phyloP scores from a whole-genome alignment of 2,329 filamentous ascomycete genomes.

The Metarhizium humberi region DNA sequence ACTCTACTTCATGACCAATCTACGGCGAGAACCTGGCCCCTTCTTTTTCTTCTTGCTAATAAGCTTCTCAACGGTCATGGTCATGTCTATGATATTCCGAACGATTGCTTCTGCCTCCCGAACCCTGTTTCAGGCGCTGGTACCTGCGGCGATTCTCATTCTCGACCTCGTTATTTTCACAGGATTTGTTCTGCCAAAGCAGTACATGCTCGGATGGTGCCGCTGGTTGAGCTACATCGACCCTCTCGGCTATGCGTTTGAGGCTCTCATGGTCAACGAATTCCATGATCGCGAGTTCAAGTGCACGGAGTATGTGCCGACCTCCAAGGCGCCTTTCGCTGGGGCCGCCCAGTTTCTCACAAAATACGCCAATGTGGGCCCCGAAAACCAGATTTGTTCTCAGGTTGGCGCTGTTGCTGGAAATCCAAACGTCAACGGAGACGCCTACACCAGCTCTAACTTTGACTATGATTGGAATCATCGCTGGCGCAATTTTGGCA shows the following conservation, averaged over 20 bases:
- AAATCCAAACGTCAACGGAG: conserved; percentile 40
- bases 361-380: conserved; percentile 16
- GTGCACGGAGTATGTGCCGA: conserved; percentile 39
- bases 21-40: conserved; percentile 61
- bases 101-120: conserved; percentile 69
- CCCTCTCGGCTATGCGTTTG: conserved; percentile 72
- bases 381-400: conserved; percentile 44
- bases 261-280: conserved; percentile 75
- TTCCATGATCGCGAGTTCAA: conserved; percentile 56
- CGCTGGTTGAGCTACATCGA: conserved; percentile 78
- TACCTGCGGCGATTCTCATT: conserved; percentile 51
- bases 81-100: conserved; percentile 82
- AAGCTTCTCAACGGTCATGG: conserved; percentile 61
- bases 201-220: conserved; percentile 72
- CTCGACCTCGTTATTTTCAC: conserved; percentile 61
- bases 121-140: conserved; percentile 56
- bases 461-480: conserved; percentile 50
- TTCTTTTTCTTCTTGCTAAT: conserved; percentile 85
- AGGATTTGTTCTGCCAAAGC: conserved; percentile 55
- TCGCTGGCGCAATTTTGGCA: conserved; percentile 64
- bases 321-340: neutral
- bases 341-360: conserved; percentile 6
- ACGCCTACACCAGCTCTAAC: conserved; percentile 42
- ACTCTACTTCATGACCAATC: conserved; percentile 80
- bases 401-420: conserved; percentile 49